phyloP scores from a whole-genome alignment of 1,284 basidiomycete genomes.

The Trichosporon coremiiforme region DNA sequence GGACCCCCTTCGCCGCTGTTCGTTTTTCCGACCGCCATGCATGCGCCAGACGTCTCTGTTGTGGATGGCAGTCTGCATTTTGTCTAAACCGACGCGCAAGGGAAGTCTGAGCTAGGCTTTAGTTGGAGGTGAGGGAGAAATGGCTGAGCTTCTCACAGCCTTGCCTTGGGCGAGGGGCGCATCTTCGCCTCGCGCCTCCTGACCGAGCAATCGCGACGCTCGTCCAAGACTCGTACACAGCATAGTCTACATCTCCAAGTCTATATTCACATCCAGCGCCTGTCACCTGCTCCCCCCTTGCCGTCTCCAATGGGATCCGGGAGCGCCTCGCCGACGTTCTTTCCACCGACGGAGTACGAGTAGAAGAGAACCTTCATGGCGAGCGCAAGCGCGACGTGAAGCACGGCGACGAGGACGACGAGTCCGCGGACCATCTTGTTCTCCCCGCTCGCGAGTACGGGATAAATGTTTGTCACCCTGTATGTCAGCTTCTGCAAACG shows the following conservation, averaged over 20 bases:
- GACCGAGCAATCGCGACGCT: too few species aligned
- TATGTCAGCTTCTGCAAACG: constrained; percentile 14
- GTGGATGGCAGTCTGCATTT: neutral
- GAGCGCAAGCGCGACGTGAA: constrained; percentile 75
- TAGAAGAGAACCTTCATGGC: constrained; percentile 86
- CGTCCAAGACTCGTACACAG: neutral
- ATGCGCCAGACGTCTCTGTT: neutral
- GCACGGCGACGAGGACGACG: constrained; percentile 67
- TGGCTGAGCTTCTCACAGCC: too few species aligned
- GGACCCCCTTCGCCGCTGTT: neutral
- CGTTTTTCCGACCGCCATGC: neutral
- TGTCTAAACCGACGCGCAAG: too few species aligned
- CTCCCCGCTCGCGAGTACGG: constrained; percentile 80
- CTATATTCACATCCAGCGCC: constrained; percentile 11
- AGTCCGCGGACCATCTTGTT: constrained; percentile 78
- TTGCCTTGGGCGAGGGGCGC: too few species aligned
- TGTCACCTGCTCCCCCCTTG: neutral
- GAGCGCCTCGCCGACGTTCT: constrained; percentile 43
- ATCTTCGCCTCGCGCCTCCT: too few species aligned
- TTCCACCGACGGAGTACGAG: constrained; percentile 57
- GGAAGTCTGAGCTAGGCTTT: too few species aligned
- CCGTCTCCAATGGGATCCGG: constrained; percentile 8
- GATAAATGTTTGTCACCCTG: constrained; percentile 75
- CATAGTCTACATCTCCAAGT: constrained; percentile 5
- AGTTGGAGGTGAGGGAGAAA: too few species aligned